Conservation (phyloP, 805 yeast genomes). For the Nakazawaea ambrosiae region DNA sequence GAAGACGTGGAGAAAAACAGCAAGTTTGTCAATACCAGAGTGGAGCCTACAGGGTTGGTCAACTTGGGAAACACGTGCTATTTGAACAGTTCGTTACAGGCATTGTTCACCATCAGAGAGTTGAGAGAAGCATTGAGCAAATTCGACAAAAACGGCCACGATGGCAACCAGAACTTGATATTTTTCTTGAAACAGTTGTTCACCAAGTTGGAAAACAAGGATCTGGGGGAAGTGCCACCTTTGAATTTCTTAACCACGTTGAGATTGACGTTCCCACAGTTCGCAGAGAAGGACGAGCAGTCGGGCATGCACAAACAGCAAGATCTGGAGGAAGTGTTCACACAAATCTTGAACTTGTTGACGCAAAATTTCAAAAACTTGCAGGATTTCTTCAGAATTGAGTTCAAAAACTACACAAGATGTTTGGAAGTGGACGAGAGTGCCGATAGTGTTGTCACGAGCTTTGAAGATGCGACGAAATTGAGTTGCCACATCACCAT, state of each 20-base stretch:
- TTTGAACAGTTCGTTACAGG: conserved; percentile 64
- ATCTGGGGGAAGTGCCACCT: conserved; percentile 55
- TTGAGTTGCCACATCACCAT: conserved; percentile 85
- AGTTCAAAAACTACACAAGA: conserved; percentile 54
- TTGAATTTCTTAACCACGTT: conserved; percentile 55
- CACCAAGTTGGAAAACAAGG: conserved; percentile 35
- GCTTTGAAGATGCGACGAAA: conserved; percentile 58
- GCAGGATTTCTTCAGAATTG: conserved; percentile 55
- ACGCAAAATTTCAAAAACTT: conserved; percentile 41
- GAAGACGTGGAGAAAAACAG: conserved; percentile 58
- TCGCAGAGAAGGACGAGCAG: conserved; percentile 63
- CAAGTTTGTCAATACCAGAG: conserved; percentile 26
- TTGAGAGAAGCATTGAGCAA: conserved; percentile 25
- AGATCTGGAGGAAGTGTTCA: conserved; percentile 95
- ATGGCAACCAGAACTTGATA: conserved; percentile 20
- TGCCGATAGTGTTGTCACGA: conserved; percentile 37
- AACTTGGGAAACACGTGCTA: conserved; percentile 78
- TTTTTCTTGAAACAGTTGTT: conserved; percentile 35
- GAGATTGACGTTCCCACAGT: conserved; percentile 77
- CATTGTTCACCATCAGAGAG: conserved; percentile 39
- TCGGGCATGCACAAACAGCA: conserved; percentile 84
- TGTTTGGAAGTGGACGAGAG: conserved; percentile 49
- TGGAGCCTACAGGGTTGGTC: conserved; percentile 57
- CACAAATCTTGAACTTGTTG: conserved; percentile 61
- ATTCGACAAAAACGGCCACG: conserved; percentile 11